Conservation (phyloP, 2,329 filamentous ascomycete genomes). For the Curvularia spicifera region DNA sequence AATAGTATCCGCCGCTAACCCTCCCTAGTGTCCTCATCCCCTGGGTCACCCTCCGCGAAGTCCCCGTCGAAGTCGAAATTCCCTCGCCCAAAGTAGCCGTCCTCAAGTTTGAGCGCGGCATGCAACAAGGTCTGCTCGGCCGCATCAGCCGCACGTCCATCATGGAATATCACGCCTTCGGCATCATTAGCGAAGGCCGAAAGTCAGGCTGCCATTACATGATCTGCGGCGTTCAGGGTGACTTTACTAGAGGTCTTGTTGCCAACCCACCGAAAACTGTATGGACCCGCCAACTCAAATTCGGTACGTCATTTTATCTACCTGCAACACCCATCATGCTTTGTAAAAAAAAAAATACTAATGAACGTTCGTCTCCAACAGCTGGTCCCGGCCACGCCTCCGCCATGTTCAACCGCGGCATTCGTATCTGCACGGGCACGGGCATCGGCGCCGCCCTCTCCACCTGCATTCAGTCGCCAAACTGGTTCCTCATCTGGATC, state of each 20-base stretch:
- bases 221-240: conserved; percentile 49
- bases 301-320: conserved; percentile 31
- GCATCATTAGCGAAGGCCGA: conserved; percentile 45
- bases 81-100: conserved; percentile 47
- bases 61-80: conserved; percentile 44
- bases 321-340: not conserved
- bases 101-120: conserved; percentile 43
- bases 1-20: conserved; percentile 14
- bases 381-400: conserved; percentile 46
- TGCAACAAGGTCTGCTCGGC: conserved; percentile 47
- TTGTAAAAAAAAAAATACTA: not conserved
- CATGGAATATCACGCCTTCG: conserved; percentile 49
- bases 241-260: conserved; percentile 45
- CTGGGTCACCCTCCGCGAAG: conserved; percentile 46
- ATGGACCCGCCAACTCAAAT: conserved; percentile 47
- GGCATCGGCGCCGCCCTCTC: conserved; percentile 46
- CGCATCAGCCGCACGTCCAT: conserved; percentile 46
- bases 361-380: conserved; percentile 23
- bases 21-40: conserved; percentile 38
- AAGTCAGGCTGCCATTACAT: conserved; percentile 43
- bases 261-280: conserved; percentile 42
- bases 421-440: conserved; percentile 46
- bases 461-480: conserved; percentile 44
- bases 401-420: conserved; percentile 47
- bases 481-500: conserved; percentile 50